Conservation (phyloP, 1,284 basidiomycete genomes). For the Fomitopsis schrenkii region DNA sequence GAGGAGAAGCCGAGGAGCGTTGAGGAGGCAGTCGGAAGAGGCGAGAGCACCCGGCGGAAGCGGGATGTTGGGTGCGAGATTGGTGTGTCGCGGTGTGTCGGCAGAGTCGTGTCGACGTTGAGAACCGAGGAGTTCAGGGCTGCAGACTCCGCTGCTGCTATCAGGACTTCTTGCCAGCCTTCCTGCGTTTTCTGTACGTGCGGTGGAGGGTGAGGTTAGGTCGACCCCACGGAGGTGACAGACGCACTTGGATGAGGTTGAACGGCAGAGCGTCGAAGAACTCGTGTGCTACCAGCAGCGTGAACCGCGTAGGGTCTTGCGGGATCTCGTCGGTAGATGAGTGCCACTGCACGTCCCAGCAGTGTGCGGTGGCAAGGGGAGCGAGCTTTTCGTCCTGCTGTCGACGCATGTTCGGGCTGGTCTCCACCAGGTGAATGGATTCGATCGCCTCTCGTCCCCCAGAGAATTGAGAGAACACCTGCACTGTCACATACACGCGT, state of each 20-base stretch:
- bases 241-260: constrained; percentile 78
- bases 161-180: constrained; percentile 87
- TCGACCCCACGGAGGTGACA: neutral
- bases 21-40: constrained; percentile 60
- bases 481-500: neutral
- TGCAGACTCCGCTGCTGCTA: constrained; percentile 43
- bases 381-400: constrained; percentile 61
- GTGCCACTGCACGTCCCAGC: constrained; percentile 65
- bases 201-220: neutral
- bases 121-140: neutral
- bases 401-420: constrained; percentile 61
- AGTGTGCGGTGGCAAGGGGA: constrained; percentile 22
- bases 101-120: constrained; percentile 1
- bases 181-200: constrained; percentile 62
- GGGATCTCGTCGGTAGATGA: constrained; percentile 69
- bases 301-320: constrained; percentile 57
- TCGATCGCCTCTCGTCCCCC: constrained; percentile 36
- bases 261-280: constrained; percentile 98
- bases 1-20: constrained; percentile 68
- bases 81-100: neutral
- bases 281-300: constrained; percentile 92
- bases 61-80: constrained; percentile 24
- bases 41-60: constrained; percentile 68
- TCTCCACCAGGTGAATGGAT: constrained; percentile 79
- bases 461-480: constrained; percentile 56